Conservation (phyloP, 2,329 filamentous ascomycete genomes). For the Aureobasidium sp. region DNA sequence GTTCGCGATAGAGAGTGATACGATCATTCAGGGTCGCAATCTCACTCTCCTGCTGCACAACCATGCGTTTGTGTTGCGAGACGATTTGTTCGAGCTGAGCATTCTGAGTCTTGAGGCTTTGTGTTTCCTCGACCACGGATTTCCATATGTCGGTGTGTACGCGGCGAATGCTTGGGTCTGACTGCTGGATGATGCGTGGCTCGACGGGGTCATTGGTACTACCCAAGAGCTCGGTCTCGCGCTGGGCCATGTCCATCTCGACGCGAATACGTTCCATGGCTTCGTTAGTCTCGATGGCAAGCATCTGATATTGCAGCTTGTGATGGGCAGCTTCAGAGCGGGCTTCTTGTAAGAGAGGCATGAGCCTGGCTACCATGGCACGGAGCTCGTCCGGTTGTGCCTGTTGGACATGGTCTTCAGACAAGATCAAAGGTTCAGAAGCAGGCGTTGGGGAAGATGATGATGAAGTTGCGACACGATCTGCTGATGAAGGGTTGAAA, state of each 20-base stretch:
- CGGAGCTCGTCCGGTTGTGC: slow-evolving; percentile 47
- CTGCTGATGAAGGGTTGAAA: not conserved
- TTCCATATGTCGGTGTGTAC: slow-evolving; percentile 47
- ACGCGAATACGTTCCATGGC: slow-evolving; percentile 80
- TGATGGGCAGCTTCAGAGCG: slow-evolving; percentile 84
- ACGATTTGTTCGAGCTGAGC: slow-evolving; percentile 55
- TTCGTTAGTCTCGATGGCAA: slow-evolving; percentile 75
- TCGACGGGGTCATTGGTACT: slow-evolving; percentile 57
- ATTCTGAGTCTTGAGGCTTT: slow-evolving; percentile 59
- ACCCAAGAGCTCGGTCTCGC: slow-evolving; percentile 71
- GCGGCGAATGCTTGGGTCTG: slow-evolving; percentile 35
- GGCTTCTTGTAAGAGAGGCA: slow-evolving; percentile 50
- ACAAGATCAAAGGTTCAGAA: slow-evolving; percentile 28
- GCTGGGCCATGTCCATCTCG: slow-evolving; percentile 83
- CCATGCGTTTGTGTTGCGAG: slow-evolving; percentile 66
- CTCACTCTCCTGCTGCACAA: slow-evolving; percentile 70
- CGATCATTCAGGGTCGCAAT: slow-evolving; percentile 64
- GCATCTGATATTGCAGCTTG: slow-evolving; percentile 79
- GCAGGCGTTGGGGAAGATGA: slow-evolving; percentile 36
- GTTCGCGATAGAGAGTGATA: slow-evolving; percentile 66
- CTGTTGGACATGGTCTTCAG: slow-evolving; percentile 43
- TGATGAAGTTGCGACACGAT: slow-evolving; percentile 19
- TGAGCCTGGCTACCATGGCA: slow-evolving; percentile 44
- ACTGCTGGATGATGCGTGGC: slow-evolving; percentile 31
- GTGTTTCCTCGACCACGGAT: slow-evolving; percentile 43